These are phyloP conservation scores for Pseudogymnoascus sp. DNA, from an alignment of 2,329 filamentous ascomycete genomes.

Conservation along the genomic window DNA sequence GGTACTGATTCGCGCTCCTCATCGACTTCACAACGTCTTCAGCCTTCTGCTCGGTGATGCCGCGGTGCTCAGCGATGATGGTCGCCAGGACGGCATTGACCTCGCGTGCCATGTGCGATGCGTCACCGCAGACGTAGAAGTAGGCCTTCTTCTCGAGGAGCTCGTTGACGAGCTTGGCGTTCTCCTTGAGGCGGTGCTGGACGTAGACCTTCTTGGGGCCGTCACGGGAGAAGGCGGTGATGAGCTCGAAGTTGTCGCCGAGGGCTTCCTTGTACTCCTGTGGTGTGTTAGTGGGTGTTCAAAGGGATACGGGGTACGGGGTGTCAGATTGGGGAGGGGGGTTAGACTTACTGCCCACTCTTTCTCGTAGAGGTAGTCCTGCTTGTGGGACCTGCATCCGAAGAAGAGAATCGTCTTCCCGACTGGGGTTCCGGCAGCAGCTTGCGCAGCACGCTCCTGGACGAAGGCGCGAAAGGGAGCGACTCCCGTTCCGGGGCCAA, in stretches of 20 bases:
- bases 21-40: conserved; percentile 97
- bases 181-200: conserved; percentile 82
- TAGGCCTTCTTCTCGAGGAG: conserved; percentile 81
- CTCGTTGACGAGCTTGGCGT: conserved; percentile 75
- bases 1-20: conserved; percentile 91
- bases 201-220: conserved; percentile 87
- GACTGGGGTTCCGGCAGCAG: conserved; percentile 69
- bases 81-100: conserved; percentile 81
- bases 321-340: neutral
- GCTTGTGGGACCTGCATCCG: conserved; percentile 76
- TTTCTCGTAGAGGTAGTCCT: conserved; percentile 86
- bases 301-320: neutral
- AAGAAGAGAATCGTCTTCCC: conserved; percentile 90
- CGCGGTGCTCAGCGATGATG: conserved; percentile 78
- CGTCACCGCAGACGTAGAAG: conserved; percentile 97
- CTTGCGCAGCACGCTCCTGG: conserved; percentile 83
- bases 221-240: conserved; percentile 94
- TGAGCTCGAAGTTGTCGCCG: conserved; percentile 80
- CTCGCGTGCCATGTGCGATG: conserved; percentile 92
- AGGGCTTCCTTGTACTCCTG: conserved; percentile 77
- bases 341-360: conserved; percentile 79
- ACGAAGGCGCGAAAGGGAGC: conserved; percentile 94
- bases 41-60: conserved; percentile 74
- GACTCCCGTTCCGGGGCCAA: conserved; percentile 92
- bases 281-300: neutral